phyloP scores from a whole-genome alignment of 2,329 filamentous ascomycete genomes.

The Dactylellina haptotyla region DNA sequence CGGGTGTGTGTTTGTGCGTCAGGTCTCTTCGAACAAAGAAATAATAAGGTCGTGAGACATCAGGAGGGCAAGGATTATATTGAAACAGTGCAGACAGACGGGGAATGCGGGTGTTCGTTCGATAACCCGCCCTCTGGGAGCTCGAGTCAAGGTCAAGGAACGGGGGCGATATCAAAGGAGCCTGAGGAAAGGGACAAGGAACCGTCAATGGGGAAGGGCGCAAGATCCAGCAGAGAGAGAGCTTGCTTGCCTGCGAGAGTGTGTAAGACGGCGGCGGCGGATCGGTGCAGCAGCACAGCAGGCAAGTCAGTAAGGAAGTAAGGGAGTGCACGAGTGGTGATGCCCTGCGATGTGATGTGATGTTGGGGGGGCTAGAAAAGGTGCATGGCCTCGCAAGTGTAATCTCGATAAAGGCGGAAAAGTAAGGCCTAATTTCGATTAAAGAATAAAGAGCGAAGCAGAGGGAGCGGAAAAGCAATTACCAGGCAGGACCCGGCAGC shows the following conservation, averaged over 20 bases:
- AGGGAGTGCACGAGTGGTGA: not conserved
- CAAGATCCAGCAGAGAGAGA: not conserved
- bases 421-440: slow-evolving; percentile 41
- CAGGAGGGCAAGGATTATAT: slow-evolving; percentile 38
- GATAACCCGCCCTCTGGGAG: too few relatives aligned
- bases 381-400: slow-evolving; percentile 11
- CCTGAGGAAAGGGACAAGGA: not conserved
- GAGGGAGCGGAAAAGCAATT: slow-evolving; percentile 13
- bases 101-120: not conserved
- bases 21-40: slow-evolving; percentile 36
- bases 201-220: slow-evolving; percentile 4
- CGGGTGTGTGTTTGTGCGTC: slow-evolving; percentile 15
- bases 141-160: not conserved
- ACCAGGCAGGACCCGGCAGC: not conserved
- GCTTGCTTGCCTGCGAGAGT: not conserved
- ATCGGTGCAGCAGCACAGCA: too few relatives aligned
- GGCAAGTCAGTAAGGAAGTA: too few relatives aligned
- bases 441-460: slow-evolving; percentile 13
- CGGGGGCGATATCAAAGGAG: not conserved
- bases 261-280: too few relatives aligned
- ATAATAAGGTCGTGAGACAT: slow-evolving; percentile 42
- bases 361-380: slow-evolving; percentile 19
- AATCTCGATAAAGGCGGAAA: slow-evolving; percentile 53
- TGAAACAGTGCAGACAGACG: slow-evolving; percentile 1
- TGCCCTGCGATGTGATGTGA: too few relatives aligned